Conservation (phyloP, 164 flowering plant species). For the Annona squamosa region DNA sequence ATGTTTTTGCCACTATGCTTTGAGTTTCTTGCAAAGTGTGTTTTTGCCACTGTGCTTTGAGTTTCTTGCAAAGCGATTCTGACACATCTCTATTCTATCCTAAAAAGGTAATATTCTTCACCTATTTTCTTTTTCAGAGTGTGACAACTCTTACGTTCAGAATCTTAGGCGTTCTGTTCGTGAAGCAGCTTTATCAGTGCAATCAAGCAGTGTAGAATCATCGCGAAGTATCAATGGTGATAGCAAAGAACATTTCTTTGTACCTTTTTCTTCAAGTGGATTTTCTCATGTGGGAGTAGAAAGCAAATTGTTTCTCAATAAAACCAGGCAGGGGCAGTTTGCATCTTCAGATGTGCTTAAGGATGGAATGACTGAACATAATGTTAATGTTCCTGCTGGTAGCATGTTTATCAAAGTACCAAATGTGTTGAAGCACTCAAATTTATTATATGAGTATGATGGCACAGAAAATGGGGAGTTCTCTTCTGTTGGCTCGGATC, state of each 20-base stretch:
- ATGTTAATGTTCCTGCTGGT: conserved; percentile 14
- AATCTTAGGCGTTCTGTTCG: conserved; percentile 80
- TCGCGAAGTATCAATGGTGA: conserved; percentile 65
- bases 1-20: too few species aligned
- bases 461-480: conserved; percentile 46
- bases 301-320: conserved; percentile 29
- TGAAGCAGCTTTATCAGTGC: conserved; percentile 74
- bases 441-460: conserved; percentile 42
- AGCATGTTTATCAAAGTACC: conserved; percentile 38
- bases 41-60: too few species aligned
- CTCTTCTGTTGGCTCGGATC: conserved; percentile 39
- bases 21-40: too few species aligned
- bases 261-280: conserved; percentile 58
- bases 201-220: conserved; percentile 41
- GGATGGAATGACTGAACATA: conserved; percentile 20
- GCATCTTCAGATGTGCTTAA: conserved; percentile 41
- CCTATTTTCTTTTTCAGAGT: conserved; percentile 28
- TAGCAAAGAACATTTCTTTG: conserved; percentile 69
- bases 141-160: conserved; percentile 52
- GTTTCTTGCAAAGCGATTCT: too few species aligned
- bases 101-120: not conserved
- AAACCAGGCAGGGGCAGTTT: conserved; percentile 41
- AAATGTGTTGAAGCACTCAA: conserved; percentile 34
- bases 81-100: not conserved
- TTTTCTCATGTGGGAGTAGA: conserved; percentile 39